Base-by-base conservation (phyloP, 345 rosid species). In the Fremontodendron californicum region DNA sequence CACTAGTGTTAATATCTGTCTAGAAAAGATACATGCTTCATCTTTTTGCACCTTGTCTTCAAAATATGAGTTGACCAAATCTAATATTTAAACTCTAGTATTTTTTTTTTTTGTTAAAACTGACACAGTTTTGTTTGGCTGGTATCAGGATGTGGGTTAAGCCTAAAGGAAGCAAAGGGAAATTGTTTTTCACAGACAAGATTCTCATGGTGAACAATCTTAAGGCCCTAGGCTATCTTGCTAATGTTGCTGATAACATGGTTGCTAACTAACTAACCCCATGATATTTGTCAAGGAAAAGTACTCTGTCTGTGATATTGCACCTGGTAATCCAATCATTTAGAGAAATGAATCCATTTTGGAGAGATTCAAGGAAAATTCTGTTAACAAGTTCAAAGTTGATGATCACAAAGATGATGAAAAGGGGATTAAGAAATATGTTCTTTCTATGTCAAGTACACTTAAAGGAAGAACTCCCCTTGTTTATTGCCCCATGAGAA, bases 71-170 rank as follows among this genome's bases (percentile, higher is more conserved):
- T n/a, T 18, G 16, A 25, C 6, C 37, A 71, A 62, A 12, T 74
- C 48, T 21, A 23, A 33, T 16, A 18, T 64, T 18, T 65, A 27
- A 65, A 9, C 45, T 31, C 35, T 3, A 27, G 2, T 39, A 39
- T 33, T 33, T n/a, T n/a, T n/a, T n/a, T 15, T 27, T 45, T 49
- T 19, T 19, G 27, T 48, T 33, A 71, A 33, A 15, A n/a, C 61
- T 25, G 27, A 65, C 49, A 8, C 15, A 31, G 35, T 43, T 25
- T 19, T 1, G 48, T 71, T 68, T 69, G 61, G 45, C 73, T 78
- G 62, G 46, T 75, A 29, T 46, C 86, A 82, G 87, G 86, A 83
- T 81, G 82, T 77, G 39, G 81, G 83, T 54, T 78, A 77, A 77
- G 12, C 37, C 39, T 9, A 61, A 52, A 13, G 27, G 54, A 39